Percentiles rank a stretch among this genome's conserved stretches.
Evolutionary conservation across 345 rosid genomes (phyloP).

Genomic region (Salix brachista): DNA sequence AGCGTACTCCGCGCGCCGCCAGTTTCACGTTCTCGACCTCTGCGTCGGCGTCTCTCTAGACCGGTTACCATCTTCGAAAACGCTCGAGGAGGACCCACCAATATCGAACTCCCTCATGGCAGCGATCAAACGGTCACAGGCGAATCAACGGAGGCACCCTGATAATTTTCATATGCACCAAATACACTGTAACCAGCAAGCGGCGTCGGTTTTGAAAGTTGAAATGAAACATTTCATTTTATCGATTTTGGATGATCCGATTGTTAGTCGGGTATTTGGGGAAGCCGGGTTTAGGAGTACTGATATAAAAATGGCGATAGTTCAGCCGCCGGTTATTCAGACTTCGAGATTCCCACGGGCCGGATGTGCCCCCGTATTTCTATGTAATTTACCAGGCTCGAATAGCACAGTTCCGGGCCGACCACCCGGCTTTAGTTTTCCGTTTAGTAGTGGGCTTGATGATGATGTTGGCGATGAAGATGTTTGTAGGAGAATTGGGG

Average conservation of each 20-base stretch:
- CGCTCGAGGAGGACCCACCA: slow-evolving; percentile 43
- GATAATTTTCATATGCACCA: slow-evolving; percentile 62
- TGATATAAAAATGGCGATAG: slow-evolving; percentile 54
- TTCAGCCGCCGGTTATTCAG: slow-evolving; percentile 49
- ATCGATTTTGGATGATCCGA: slow-evolving; percentile 72
- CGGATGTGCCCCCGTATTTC: slow-evolving; percentile 44
- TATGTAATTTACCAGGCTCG: slow-evolving; percentile 35
- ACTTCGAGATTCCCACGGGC: slow-evolving; percentile 24
- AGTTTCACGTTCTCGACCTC: slow-evolving; percentile 62
- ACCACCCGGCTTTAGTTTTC: slow-evolving; percentile 30
- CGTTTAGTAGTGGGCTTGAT: slow-evolving; percentile 16
- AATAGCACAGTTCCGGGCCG: slow-evolving; percentile 28
- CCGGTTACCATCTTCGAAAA: slow-evolving; percentile 42
- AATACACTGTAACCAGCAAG: slow-evolving; percentile 32
- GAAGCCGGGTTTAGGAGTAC: slow-evolving; percentile 70
- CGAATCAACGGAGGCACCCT: slow-evolving; percentile 79
- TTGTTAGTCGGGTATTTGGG: slow-evolving; percentile 56
- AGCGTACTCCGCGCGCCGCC: slow-evolving; percentile 46
- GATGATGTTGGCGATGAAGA: slow-evolving; percentile 42
- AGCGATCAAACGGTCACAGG: slow-evolving; percentile 91
- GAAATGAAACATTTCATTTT: slow-evolving; percentile 52
- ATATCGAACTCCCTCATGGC: slow-evolving; percentile 94
- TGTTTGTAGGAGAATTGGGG: slow-evolving; percentile 36
- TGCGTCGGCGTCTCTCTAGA: slow-evolving; percentile 61
- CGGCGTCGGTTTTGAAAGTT: slow-evolving; percentile 52